Conservation (phyloP, 1,284 basidiomycete species). For the Fistulinella cinereoalba region DNA sequence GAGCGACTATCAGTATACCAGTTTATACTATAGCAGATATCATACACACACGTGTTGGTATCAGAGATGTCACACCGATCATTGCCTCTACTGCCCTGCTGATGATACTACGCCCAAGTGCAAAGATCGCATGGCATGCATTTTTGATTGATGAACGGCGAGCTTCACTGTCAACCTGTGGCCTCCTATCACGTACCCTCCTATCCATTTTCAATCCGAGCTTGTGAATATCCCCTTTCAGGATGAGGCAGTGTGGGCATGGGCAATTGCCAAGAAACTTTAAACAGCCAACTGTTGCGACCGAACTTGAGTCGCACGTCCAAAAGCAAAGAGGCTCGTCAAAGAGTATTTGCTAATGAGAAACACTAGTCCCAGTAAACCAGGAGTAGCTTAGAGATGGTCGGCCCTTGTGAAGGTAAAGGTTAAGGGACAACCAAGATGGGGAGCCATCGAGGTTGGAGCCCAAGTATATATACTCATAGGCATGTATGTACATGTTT, state of each 20-base stretch:
- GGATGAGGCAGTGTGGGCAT: slow-evolving; percentile 27
- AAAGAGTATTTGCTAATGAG: no score
- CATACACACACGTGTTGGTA: slow-evolving; percentile 4
- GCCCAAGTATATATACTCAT: no score
- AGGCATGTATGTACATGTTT: no score
- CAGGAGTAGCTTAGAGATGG: no score
- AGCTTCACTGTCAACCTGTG: neutral
- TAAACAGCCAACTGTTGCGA: no score
- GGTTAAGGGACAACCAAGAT: no score
- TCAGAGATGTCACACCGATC: slow-evolving; percentile 1
- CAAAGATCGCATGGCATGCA: slow-evolving; percentile 1
- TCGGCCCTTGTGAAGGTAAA: no score
- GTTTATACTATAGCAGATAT: neutral
- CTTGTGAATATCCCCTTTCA: slow-evolving; percentile 17
- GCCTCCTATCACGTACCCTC: neutral
- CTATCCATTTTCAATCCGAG: slow-evolving; percentile 5
- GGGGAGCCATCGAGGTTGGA: no score
- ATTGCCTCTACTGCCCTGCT: neutral
- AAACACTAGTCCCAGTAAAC: no score
- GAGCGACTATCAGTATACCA: neutral
- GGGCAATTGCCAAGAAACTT: slow-evolving; percentile 25
- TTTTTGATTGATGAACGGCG: neutral
- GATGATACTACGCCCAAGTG: neutral
- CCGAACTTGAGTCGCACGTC: no score
- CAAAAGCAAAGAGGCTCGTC: no score